phyloP scores from a whole-genome alignment of 2,329 filamentous ascomycete species.

The Plenodomus biglobosus region DNA sequence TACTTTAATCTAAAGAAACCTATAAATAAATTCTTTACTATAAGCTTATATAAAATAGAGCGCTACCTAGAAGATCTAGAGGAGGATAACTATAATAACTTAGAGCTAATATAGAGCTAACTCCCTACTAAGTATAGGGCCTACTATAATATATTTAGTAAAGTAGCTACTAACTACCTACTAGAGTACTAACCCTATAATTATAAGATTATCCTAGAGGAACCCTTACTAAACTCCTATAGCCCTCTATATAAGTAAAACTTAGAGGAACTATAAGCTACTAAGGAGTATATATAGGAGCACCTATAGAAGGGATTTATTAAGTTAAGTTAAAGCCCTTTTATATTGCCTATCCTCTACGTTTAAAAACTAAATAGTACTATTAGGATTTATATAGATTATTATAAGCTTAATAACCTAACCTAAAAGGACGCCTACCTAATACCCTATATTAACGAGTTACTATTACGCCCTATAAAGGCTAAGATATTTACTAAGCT shows the following conservation, averaged over 20 bases:
- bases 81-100: too few relatives aligned
- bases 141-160: too few relatives aligned
- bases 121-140: too few relatives aligned
- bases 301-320: background rate
- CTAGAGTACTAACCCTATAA: too few relatives aligned
- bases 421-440: conserved; percentile 9
- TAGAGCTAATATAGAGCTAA: too few relatives aligned
- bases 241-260: conserved; percentile 1
- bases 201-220: background rate
- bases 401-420: conserved; percentile 12
- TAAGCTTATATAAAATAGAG: too few relatives aligned
- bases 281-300: background rate
- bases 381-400: conserved; percentile 10
- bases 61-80: too few relatives aligned
- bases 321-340: background rate
- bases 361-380: conserved; percentile 2
- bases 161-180: too few relatives aligned
- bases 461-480: conserved; percentile 2
- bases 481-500: conserved; percentile 13
- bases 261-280: background rate
- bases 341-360: background rate
- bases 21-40: too few relatives aligned
- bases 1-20: too few relatives aligned
- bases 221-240: background rate
- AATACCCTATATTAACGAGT: conserved; percentile 11